Evolutionary conservation across 768 basidiomycete species (phyloP), one percentile per base, ranked within the genome.

Genomic region (Tephrocybe rancida): DNA sequence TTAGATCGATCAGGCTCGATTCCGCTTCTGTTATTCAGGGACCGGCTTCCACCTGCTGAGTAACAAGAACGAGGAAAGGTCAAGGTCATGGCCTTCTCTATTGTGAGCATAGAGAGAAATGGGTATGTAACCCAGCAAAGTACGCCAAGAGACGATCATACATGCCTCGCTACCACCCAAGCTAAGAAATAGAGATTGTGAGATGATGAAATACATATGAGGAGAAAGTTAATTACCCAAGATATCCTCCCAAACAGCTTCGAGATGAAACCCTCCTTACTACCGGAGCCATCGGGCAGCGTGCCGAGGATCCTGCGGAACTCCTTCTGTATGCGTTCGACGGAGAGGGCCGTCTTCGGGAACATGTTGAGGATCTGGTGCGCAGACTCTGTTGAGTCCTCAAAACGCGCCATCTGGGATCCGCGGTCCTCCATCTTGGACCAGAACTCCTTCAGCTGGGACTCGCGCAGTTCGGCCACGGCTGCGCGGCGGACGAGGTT

Each of bases 281-380:
- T 44, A 5, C 22, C 47, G 21, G 46, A 25, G 4, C 48, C 53
- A 9, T 32, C 32, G 22, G 53, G 53, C 8, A 54, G 41, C 25
- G 35, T 18, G 13, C 53, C 53, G 1, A 54, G 42, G 9, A 54
- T 49, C 47, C 53, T 48, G 3, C 46, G 29, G 10, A 54, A 54
- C 46, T 54, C 53, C 26, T 29, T 48, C 25, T 48, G 53, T n/a
- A 54, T 54, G 37, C 47, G 47, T 25, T 54, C 53, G 10, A 54
- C 47, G 10, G 53, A 24, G 1, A 54, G 26, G 13, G 53, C 21
- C 18, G 41, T 39, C 32, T 54, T 49, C 5, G 53, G 53, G n/a
- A 54, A 54, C 46, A 48, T 48, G 9, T 44, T 27, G 11, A 54
- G 32, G n/a, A 54, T 54, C 29, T 37, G 39, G 6, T 5, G 53